Percentiles rank a stretch among this genome's conserved stretches.
These are phyloP conservation scores for Tulasnella sp. DNA, from an alignment of 768 basidiomycete species.

Conservation along the genomic window DNA sequence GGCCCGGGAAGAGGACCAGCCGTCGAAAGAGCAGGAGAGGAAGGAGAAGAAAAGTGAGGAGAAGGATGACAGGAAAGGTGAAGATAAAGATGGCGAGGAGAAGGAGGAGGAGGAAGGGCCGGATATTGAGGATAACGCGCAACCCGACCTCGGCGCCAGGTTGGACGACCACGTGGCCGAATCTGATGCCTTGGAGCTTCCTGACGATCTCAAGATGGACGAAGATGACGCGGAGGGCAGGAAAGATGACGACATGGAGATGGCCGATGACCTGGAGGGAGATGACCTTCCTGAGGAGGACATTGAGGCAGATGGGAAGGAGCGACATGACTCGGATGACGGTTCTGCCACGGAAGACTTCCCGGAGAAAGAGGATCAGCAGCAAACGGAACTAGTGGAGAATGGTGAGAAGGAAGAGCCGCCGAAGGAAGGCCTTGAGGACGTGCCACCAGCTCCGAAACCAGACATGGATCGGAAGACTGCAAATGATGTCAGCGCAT, in stretches of 20 bases:
- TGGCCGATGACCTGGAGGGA: constrained; percentile 25
- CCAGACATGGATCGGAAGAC: constrained; percentile 8
- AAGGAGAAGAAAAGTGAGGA: constrained; percentile 25
- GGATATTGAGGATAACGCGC: constrained; percentile 40
- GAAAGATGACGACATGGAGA: constrained; percentile 24
- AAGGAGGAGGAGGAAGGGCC: constrained; percentile 35
- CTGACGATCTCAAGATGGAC: constrained; percentile 70
- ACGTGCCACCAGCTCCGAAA: neutral
- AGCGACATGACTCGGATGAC: constrained; percentile 7
- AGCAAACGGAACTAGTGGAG: constrained; percentile 24
- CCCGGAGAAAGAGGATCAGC: constrained; percentile 27
- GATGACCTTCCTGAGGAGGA: constrained; percentile 20
- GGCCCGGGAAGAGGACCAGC: constrained; percentile 58
- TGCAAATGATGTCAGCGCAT: constrained; percentile 22
- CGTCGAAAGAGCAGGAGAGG: constrained; percentile 27
- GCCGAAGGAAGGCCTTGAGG: neutral
- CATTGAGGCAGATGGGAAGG: neutral
- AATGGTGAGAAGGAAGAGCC: constrained; percentile 29
- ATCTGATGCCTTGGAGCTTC: constrained; percentile 75
- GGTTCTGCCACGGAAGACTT: constrained; percentile 29
- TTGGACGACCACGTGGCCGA: constrained; percentile 71
- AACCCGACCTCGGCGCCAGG: constrained; percentile 31
- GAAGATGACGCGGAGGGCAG: constrained; percentile 22
- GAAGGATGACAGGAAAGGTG: constrained; percentile 23
- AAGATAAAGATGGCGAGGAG: constrained; percentile 27